A percentile compares a stretch with the other conserved stretches of the same genome.
phyloP scores from a whole-genome alignment of 2,329 filamentous ascomycete genomes.

The Neonectria sp. region DNA sequence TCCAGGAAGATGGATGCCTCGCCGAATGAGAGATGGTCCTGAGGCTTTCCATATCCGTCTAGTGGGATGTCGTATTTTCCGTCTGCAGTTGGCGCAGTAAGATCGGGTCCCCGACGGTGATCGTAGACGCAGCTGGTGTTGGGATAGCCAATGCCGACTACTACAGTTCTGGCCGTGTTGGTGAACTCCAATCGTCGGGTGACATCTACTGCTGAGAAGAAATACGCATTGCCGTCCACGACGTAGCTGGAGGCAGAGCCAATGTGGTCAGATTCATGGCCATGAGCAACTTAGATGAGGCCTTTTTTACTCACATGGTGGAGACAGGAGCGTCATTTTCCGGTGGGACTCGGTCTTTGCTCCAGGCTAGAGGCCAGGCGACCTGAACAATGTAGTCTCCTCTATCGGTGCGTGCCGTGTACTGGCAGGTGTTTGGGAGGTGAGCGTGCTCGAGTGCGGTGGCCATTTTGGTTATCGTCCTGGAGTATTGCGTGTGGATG shows the following conservation, averaged over 20 bases:
- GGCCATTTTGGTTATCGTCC: slow-evolving; percentile 30
- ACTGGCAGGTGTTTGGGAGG: slow-evolving; percentile 48
- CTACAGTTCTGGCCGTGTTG: slow-evolving; percentile 46
- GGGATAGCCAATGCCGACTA: slow-evolving; percentile 54
- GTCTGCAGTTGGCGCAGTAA: slow-evolving; percentile 48
- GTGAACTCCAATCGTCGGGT: slow-evolving; percentile 44
- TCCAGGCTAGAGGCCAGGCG: slow-evolving; percentile 50
- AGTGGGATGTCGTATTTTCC: slow-evolving; percentile 45
- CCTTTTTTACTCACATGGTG: slow-evolving; percentile 44
- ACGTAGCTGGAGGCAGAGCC: slow-evolving; percentile 46
- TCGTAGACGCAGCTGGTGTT: slow-evolving; percentile 48
- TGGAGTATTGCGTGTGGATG: background rate
- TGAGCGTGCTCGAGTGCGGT: slow-evolving; percentile 36
- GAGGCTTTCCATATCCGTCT: slow-evolving; percentile 43
- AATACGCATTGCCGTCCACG: slow-evolving; percentile 54
- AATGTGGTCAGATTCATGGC: background rate
- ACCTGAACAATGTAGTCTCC: slow-evolving; percentile 52
- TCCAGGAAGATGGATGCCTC: slow-evolving; percentile 62
- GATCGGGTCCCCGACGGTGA: slow-evolving; percentile 48
- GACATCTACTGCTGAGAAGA: slow-evolving; percentile 53
- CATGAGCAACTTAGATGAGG: background rate
- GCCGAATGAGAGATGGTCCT: slow-evolving; percentile 50
- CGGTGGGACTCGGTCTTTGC: slow-evolving; percentile 40
- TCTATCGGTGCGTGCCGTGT: slow-evolving; percentile 42
- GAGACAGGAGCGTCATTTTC: slow-evolving; percentile 41